Conservation (phyloP, 2,329 filamentous ascomycete species). For the Venturia effusa region DNA sequence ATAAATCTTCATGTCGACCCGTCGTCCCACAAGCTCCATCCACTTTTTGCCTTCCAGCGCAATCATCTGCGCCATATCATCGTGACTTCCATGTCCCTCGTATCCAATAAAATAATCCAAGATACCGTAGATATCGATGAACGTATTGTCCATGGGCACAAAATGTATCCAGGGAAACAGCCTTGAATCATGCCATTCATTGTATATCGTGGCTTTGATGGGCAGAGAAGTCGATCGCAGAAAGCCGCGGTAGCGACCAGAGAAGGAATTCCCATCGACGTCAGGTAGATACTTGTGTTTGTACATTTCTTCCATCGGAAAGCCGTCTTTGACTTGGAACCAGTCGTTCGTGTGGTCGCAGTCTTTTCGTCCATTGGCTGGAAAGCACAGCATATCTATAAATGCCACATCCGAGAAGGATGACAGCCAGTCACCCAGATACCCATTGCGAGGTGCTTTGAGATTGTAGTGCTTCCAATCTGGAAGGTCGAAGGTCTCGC, state of each 20-base stretch:
- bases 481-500: constrained; percentile 30
- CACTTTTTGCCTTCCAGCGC: constrained; percentile 55
- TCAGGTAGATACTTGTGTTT: constrained; percentile 60
- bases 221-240: constrained; percentile 58
- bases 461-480: constrained; percentile 28
- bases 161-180: constrained; percentile 72
- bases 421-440: constrained; percentile 30
- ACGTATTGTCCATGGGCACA: constrained; percentile 67
- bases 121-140: constrained; percentile 59
- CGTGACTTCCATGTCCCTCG: constrained; percentile 25
- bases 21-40: constrained; percentile 56
- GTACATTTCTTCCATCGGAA: constrained; percentile 33
- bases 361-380: constrained; percentile 21
- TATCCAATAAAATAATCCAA: constrained; percentile 61
- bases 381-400: constrained; percentile 34
- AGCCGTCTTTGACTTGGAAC: constrained; percentile 22
- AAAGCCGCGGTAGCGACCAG: constrained; percentile 39
- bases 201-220: constrained; percentile 68
- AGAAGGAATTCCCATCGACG: constrained; percentile 55
- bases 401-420: constrained; percentile 32
- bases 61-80: constrained; percentile 51
- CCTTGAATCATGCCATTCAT: constrained; percentile 65
- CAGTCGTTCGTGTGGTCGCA: constrained; percentile 38
- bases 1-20: constrained; percentile 66
- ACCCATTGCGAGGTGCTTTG: constrained; percentile 18